Evolutionary conservation across 1,284 basidiomycete genomes (phyloP).

Genomic region (Dichomitus squalens): DNA sequence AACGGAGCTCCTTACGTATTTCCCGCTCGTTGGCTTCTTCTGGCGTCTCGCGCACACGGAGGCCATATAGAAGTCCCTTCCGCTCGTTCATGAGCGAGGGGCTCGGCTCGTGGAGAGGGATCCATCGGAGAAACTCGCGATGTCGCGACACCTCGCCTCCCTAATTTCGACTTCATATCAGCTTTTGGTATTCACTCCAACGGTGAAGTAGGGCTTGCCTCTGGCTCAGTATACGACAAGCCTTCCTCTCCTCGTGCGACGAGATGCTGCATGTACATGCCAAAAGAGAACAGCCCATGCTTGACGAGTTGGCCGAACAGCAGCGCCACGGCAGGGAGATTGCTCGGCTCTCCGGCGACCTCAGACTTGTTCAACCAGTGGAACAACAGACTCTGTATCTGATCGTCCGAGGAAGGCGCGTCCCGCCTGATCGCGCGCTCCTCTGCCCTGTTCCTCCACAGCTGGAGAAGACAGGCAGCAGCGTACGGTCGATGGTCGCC

Average conservation of each 20-base stretch:
- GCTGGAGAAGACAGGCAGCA: constrained; percentile 73
- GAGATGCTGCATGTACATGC: constrained; percentile 83
- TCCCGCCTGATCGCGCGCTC: constrained; percentile 64
- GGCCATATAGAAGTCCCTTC: constrained; percentile 66
- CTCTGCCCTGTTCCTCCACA: constrained; percentile 67
- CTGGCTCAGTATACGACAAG: constrained; percentile 57
- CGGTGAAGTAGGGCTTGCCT: background rate
- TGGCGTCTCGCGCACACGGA: constrained; percentile 62
- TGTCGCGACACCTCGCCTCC: constrained; percentile 55
- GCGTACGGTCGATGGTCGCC: constrained; percentile 86
- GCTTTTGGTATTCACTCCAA: background rate
- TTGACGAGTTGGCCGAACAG: constrained; percentile 83
- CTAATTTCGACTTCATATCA: constrained; percentile 18
- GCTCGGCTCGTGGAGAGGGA: constrained; percentile 61
- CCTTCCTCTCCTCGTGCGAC: constrained; percentile 79
- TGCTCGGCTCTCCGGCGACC: constrained; percentile 59
- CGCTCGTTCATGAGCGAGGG: constrained; percentile 66
- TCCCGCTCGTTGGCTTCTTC: constrained; percentile 69
- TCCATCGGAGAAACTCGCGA: constrained; percentile 65
- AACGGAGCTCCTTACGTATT: constrained; percentile 69
- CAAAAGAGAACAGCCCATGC: constrained; percentile 79
- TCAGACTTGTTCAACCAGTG: constrained; percentile 82
- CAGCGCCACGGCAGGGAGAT: constrained; percentile 65
- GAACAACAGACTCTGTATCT: constrained; percentile 75
- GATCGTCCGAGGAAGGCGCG: constrained; percentile 54